Percentiles rank a stretch among this genome's conserved stretches.
phyloP scores from a whole-genome alignment of 805 yeast species.

The Isabelozyma rhagii region DNA sequence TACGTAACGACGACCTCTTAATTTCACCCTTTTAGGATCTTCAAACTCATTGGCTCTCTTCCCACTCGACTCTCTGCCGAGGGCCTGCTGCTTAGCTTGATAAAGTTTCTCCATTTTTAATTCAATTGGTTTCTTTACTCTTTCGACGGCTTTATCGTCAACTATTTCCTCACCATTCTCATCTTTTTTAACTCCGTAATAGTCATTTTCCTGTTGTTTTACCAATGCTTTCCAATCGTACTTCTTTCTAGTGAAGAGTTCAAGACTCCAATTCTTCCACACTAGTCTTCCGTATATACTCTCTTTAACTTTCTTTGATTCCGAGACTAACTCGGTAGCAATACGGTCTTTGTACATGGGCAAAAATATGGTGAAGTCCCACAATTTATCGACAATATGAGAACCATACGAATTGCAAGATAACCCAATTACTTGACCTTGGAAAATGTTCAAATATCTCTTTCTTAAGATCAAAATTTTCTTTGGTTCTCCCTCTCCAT shows the following conservation, averaged over 20 bases:
- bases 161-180: conserved; percentile 9
- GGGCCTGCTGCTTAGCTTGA: conserved; percentile 24
- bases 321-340: conserved; percentile 60
- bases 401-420: conserved; percentile 89
- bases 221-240: conserved; percentile 77
- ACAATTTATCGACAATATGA: conserved; percentile 79
- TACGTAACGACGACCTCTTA: conserved; percentile 2
- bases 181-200: conserved; percentile 13
- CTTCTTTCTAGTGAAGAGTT: conserved; percentile 66
- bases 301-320: conserved; percentile 70
- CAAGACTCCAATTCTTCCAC: conserved; percentile 95
- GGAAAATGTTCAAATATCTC: conserved; percentile 62
- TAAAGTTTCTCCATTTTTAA: conserved; percentile 38
- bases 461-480: conserved; percentile 57
- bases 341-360: conserved; percentile 85
- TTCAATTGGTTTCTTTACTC: conserved; percentile 36
- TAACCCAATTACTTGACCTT: conserved; percentile 53
- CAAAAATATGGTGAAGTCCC: conserved; percentile 74
- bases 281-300: conserved; percentile 86
- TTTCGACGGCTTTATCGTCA: conserved; percentile 6
- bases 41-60: conserved; percentile 12
- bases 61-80: conserved; percentile 20
- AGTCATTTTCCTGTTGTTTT: conserved; percentile 42
- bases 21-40: conserved; percentile 1
- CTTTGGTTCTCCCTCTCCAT: conserved; percentile 31